Evolutionary conservation across 768 basidiomycete species (phyloP).

Genomic region (Termitomyces sp.): DNA sequence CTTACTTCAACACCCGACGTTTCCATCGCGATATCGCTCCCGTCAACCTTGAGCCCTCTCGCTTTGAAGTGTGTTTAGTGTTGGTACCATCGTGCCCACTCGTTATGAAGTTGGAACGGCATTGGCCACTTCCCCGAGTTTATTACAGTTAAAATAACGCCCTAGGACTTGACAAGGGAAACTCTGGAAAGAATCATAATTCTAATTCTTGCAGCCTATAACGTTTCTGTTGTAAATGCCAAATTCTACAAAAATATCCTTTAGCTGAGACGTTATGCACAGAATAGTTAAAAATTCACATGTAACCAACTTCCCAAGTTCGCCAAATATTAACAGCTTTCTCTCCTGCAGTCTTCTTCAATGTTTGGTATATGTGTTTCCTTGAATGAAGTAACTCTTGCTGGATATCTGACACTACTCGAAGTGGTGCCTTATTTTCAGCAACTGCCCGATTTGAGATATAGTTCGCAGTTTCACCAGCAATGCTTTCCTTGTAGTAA

Average conservation of each 20-base stretch:
- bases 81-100: too few species aligned
- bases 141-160: background rate
- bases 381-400: conserved; percentile 7
- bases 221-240: conserved; percentile 4
- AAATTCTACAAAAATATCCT: background rate
- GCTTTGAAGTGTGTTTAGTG: too few species aligned
- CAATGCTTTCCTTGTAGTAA: conserved; percentile 19
- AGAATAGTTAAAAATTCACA: conserved; percentile 3
- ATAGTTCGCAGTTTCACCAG: conserved; percentile 16
- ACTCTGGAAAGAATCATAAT: background rate
- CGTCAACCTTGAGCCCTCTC: too few species aligned
- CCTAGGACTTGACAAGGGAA: too few species aligned
- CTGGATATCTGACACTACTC: conserved; percentile 11
- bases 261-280: background rate
- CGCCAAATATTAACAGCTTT: conserved; percentile 4
- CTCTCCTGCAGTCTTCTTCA: background rate
- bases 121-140: background rate
- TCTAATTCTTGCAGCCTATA: background rate
- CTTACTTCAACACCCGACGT: too few species aligned
- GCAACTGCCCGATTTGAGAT: conserved; percentile 12
- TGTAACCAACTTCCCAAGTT: conserved; percentile 11
- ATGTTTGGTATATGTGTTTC: conserved; percentile 1
- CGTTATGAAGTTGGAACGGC: too few species aligned
- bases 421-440: conserved; percentile 3
- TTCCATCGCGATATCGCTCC: too few species aligned